Evolutionary conservation across 2,329 filamentous ascomycete genomes (phyloP), one percentile per base, ranked within the genome.

Genomic region (Penicillium concentricum): DNA sequence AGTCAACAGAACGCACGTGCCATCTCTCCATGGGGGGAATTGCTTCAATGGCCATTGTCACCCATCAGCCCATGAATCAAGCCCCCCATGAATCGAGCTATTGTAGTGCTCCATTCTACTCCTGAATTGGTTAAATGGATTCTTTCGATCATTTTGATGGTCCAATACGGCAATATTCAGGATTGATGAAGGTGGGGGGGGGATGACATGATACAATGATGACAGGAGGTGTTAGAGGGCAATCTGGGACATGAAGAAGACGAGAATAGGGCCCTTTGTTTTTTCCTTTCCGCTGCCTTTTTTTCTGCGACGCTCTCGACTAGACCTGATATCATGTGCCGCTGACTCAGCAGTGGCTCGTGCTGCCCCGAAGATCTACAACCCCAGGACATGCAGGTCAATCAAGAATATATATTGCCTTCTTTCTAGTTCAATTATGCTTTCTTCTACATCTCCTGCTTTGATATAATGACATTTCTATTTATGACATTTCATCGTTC

Each of bases 241-340:
- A 59, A 56, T 64, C 45, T 57, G 60, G 51, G 55, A 65, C 57
- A 48, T 60, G 57, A 48, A 63, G 62, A 57, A 64, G 48, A 57
- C 53, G 54, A 54, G 51, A 56, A 42, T 50, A 54, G 45, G 44
- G 61, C 43, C 57, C 38, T 54, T 61, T 56, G 59, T 48, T 59
- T 56, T 59, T 64, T 60, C 58, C 62, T 62, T 59, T 61, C 59
- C 57, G 57, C 56, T 58, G 59, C 52, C 60, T 37, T 20, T 58
- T 65, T 65, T 61, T 60, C 60, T 66, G 62, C 54, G 60, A 61
- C 60, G 62, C 63, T 63, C 61, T 62, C 39, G 60, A 56, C 57
- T 54, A 46, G 61, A 63, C 61, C 64, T 67, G 64, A 67, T 67
- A 67, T 67, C 64, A 67, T 67, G 64, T 67, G 64, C 65, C 20